Base-by-base conservation (phyloP, 2,329 filamentous ascomycete genomes). In the Davidsoniella virescens region DNA sequence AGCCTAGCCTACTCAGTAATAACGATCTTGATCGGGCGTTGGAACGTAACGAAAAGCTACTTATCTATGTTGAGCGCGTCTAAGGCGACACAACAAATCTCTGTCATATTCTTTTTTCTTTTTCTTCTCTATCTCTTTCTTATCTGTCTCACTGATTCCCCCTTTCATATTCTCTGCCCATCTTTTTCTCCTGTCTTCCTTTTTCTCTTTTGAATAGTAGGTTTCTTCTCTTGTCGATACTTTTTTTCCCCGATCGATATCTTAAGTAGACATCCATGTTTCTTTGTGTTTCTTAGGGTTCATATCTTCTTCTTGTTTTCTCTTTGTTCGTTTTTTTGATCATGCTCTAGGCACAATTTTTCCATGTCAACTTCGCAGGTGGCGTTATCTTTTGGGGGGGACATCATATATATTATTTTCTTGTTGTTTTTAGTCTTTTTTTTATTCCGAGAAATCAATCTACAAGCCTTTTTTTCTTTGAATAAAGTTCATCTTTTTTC, bases 1-100 rank as follows among this genome's bases (percentile, higher is more conserved):
- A 82, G 63, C 78, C 82, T 40, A 78, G 78, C 37, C 70, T 96
- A 55, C 70, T 84, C 60, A 87, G 78, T 64, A 80, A 95, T 61
- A 75, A 82, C 55, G 87, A 95, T 62, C 68, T 96, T 48, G 81
- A 87, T 56, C 73, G 76, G 56, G 90, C 90, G 2, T 69, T 95
- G 55, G 76, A 84, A 58, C 72, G 87, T 58, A 94, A 94, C 64
- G 82, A 87, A 56, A 95, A 95, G 68, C 70, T 96, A 55, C 78
- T 88, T 49, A 69, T 95, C 23, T 84, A 79, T 56, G 81, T 84
- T 29, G 76, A 80, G 56, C 66, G 68, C 50, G 64, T 67, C 54
- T 75, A 63, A 65, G 9, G 29, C 29, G 4, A 33, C 29, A 23
- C 10, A 9, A 10, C 9, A 37, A 44, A 33, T 18, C 23, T 43